Percentiles rank a stretch among this genome's conserved stretches.
Evolutionary conservation across 1,284 basidiomycete species (phyloP).

Genomic region (Ganoderma resinaceum): DNA sequence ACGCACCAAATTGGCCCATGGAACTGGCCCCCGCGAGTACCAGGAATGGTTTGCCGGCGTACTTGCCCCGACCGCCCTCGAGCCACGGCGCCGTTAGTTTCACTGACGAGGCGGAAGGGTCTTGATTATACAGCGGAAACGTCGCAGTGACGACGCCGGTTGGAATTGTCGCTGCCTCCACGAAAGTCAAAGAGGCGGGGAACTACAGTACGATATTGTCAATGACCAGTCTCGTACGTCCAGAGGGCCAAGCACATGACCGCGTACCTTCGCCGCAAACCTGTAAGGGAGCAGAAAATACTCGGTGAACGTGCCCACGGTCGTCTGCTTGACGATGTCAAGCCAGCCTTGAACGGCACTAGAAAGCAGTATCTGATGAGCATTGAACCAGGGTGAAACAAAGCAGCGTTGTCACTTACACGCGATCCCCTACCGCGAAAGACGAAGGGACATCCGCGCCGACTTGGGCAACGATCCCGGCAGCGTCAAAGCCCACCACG

Average conservation of each 20-base stretch:
- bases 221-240: neutral
- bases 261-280: neutral
- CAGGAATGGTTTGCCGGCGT: constrained; percentile 39
- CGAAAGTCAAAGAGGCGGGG: constrained; percentile 21
- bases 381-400: neutral
- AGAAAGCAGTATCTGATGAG: neutral
- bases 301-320: neutral
- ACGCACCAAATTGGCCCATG: constrained; percentile 45
- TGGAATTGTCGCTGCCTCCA: constrained; percentile 32
- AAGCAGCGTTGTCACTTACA: constrained; percentile 46
- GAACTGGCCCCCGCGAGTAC: constrained; percentile 44
- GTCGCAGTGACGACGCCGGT: constrained; percentile 30
- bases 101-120: neutral
- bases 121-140: constrained; percentile 23
- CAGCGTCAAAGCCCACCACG: constrained; percentile 55
- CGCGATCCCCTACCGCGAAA: constrained; percentile 49
- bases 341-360: neutral
- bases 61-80: constrained; percentile 40
- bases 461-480: constrained; percentile 48
- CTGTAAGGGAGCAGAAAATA: constrained; percentile 35
- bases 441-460: constrained; percentile 43
- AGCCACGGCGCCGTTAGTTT: constrained; percentile 30
- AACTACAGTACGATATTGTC: neutral
- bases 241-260: neutral
- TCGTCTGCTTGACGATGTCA: neutral